Evolutionary conservation across 2,329 filamentous ascomycete species (phyloP), one percentile per base, ranked within the genome.

Genomic region (Fusarium drepaniforme): DNA sequence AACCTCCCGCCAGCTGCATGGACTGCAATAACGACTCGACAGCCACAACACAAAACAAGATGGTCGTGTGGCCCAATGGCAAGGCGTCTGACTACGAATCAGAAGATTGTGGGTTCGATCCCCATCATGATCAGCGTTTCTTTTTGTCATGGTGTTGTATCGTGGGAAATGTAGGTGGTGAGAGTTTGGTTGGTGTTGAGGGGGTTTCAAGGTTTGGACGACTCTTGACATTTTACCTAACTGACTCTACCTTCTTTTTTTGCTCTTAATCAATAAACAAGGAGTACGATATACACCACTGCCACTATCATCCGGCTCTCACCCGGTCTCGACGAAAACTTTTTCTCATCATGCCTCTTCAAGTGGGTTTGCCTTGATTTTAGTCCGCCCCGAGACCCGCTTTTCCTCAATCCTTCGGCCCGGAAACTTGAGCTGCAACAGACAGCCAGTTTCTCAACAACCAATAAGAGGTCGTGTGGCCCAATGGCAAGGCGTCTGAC

Each of bases 11-110:
- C 49, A 33, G 4, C 49, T 8, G 28, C 18, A 53, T 53, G 28
- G 7, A 33, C 25, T n/a, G 49, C 49, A 53, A 33, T 8, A 53
- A 33, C 28, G 6, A 5, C 12, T 2, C 11, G 49, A 53, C 49
- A 53, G 18, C 5, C 49, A 53, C 49, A 53, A 2, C 28, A 33
- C 49, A 53, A 53, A 11, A 53, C 49, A 53, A 53, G 11, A 53
- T 33, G 38, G 56, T 58, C 35, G 56, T 38, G 73, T 75, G 71
- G 71, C 71, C 73, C 70, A 77, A 76, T 76, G 71, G 76, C 73
- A 77, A 74, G 75, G 75, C 75, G 74, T 77, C 75, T 78, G 74
- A 75, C 76, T 77, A 77, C 76, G 76, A 78, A 78, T 77, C 76
- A 78, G 76, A 71, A 78, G 76, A 78, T 78, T 71, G 69, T 74